phyloP scores from a whole-genome alignment of 108 stramenopile genomes.

The Conticribra guillardii region DNA sequence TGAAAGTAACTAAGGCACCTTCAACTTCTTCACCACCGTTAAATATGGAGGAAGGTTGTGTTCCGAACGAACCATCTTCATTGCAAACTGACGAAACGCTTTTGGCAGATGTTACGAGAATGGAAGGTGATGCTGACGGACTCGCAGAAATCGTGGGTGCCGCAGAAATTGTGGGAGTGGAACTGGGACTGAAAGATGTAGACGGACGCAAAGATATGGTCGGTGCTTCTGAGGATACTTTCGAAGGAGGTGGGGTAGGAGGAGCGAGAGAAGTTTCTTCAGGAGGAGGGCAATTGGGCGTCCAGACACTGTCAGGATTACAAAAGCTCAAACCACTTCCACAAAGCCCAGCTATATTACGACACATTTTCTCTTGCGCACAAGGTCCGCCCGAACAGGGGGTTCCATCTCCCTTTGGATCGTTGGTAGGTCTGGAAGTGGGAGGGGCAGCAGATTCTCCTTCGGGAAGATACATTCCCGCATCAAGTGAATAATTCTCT shows the following conservation, averaged over 20 bases:
- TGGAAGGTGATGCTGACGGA: no score
- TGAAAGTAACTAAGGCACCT: constrained; percentile 15
- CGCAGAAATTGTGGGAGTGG: not conserved
- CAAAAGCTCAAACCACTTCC: constrained; percentile 47
- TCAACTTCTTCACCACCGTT: constrained; percentile 7
- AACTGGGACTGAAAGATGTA: constrained; percentile 10
- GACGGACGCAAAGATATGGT: constrained; percentile 6
- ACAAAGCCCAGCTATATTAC: constrained; percentile 48
- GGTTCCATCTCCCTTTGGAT: constrained; percentile 48
- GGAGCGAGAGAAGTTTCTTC: constrained; percentile 1
- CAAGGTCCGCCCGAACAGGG: constrained; percentile 44
- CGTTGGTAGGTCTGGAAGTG: constrained; percentile 23
- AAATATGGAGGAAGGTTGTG: not conserved
- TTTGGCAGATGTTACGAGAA: no score
- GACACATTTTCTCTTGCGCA: constrained; percentile 34
- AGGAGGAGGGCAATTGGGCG: constrained; percentile 11
- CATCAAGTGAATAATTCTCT: constrained; percentile 25
- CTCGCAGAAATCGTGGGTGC: not conserved
- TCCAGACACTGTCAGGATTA: constrained; percentile 42
- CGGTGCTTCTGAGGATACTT: not conserved
- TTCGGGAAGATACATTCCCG: constrained; percentile 29
- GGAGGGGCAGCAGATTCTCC: constrained; percentile 2
- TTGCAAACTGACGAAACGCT: constrained; percentile 38
- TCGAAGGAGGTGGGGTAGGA: constrained; percentile 3
- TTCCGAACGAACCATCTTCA: constrained; percentile 40